These are phyloP conservation scores for Nyssa sinensis DNA, from an alignment of 148 eudicot genomes.

Conservation along the genomic window DNA sequence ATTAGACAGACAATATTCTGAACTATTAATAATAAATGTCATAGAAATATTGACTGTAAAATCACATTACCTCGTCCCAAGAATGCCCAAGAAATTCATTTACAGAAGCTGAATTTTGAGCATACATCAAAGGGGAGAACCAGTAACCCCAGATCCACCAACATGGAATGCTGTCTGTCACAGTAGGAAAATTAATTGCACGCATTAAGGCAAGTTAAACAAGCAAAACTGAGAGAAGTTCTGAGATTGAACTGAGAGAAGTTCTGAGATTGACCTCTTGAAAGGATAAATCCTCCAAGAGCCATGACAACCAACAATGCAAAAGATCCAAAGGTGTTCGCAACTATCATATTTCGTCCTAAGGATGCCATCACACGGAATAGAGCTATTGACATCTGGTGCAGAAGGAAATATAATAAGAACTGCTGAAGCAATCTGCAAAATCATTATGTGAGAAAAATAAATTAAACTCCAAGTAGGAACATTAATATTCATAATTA, in stretches of 20 bases:
- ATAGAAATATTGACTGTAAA: background rate
- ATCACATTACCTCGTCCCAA: conserved; percentile 71
- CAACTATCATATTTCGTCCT: conserved; percentile 87
- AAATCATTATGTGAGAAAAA: conserved; percentile 14
- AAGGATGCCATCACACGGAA: conserved; percentile 91
- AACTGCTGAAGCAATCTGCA: conserved; percentile 78
- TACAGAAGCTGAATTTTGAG: conserved; percentile 94
- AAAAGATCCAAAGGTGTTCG: conserved; percentile 94
- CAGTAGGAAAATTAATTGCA: conserved; percentile 6
- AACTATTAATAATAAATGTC: too few relatives aligned
- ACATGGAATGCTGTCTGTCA: conserved; percentile 64
- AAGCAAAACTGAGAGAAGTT: too few relatives aligned
- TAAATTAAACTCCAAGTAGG: background rate
- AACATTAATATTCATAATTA: too few relatives aligned
- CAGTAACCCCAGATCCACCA: conserved; percentile 98
- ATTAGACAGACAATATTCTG: too few relatives aligned
- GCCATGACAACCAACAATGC: conserved; percentile 93
- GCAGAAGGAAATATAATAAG: conserved; percentile 67
- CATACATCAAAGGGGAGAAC: conserved; percentile 99
- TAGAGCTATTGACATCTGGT: conserved; percentile 90
- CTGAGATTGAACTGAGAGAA: too few relatives aligned
- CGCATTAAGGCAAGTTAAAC: background rate
- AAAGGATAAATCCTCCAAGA: conserved; percentile 89
- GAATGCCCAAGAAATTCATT: conserved; percentile 91
- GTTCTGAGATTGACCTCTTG: conserved; percentile 56